Percentiles rank a stretch among this genome's conserved stretches.
phyloP scores from a whole-genome alignment of 164 flowering plant genomes.

The Pachysandra terminalis region DNA sequence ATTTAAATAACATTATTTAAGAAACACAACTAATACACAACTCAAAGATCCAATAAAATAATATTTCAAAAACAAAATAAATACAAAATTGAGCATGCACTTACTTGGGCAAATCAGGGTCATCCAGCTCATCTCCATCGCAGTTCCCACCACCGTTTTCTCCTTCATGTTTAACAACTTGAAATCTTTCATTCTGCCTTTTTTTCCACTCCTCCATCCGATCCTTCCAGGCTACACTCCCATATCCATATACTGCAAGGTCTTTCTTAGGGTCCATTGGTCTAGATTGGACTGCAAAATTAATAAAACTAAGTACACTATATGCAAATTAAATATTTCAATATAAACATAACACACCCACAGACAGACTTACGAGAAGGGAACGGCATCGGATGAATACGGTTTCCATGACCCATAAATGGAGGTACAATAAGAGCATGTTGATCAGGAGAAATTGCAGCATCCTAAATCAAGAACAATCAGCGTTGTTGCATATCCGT shows the following conservation, averaged over 20 bases:
- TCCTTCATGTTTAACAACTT: slow-evolving; percentile 67
- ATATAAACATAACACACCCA: not conserved
- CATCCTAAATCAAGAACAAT: slow-evolving; percentile 45
- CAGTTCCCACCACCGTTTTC: slow-evolving; percentile 40
- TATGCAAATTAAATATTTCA: slow-evolving; percentile 4
- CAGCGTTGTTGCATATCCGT: not conserved
- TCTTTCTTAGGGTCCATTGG: slow-evolving; percentile 96
- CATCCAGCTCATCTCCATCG: slow-evolving; percentile 61
- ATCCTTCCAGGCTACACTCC: slow-evolving; percentile 97
- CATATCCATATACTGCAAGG: slow-evolving; percentile 92
- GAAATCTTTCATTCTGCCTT: slow-evolving; percentile 66
- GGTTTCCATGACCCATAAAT: slow-evolving; percentile 51
- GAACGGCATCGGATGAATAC: slow-evolving; percentile 65
- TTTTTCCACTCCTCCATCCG: slow-evolving; percentile 93
- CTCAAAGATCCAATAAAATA: not conserved
- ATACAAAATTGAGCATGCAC: slow-evolving; percentile 10
- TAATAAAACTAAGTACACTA: slow-evolving; percentile 8
- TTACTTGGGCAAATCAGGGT: slow-evolving; percentile 85
- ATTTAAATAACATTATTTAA: not conserved
- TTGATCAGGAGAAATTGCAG: slow-evolving; percentile 65
- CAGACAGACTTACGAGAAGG: slow-evolving; percentile 71
- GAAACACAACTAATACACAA: not conserved
- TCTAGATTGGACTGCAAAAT: slow-evolving; percentile 70
- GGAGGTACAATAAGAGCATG: slow-evolving; percentile 89
- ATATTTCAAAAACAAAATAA: slow-evolving; percentile 2